These are phyloP conservation scores for Penicillium dipodomyicola DNA, from an alignment of 495 filamentous ascomycete species.

Conservation along the genomic window DNA sequence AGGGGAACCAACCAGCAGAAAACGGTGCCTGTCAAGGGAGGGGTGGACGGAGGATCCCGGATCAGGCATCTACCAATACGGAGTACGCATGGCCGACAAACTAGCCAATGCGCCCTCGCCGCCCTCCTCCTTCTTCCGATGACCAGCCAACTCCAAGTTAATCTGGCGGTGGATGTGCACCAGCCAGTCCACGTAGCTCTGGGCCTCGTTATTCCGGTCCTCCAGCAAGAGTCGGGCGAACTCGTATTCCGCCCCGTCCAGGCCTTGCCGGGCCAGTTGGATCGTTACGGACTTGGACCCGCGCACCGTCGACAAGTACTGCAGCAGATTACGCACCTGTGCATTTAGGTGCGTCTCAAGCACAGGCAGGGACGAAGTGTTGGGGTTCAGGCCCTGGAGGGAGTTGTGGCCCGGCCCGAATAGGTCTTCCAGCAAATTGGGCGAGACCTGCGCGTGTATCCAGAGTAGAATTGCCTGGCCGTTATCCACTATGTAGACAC, in stretches of 20 bases:
- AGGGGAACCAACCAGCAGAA: not conserved
- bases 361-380: conserved; percentile 64
- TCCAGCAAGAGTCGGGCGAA: conserved; percentile 89
- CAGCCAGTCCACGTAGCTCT: conserved; percentile 97
- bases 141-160: conserved; percentile 80
- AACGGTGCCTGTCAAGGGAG: conserved; percentile 8
- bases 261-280: conserved; percentile 86
- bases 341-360: conserved; percentile 92
- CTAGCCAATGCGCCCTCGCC: conserved; percentile 53
- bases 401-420: conserved; percentile 75
- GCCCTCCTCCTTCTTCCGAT: conserved; percentile 70
- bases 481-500: conserved; percentile 97
- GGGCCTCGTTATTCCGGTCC: conserved; percentile 95
- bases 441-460: conserved; percentile 73
- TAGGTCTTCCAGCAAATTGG: conserved; percentile 83
- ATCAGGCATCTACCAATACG: conserved; percentile 56
- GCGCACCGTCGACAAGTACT: conserved; percentile 76
- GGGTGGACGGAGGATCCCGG: not conserved
- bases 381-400: conserved; percentile 76
- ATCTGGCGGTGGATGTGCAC: conserved; percentile 92
- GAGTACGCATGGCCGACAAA: conserved; percentile 67
- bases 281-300: conserved; percentile 86
- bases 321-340: conserved; percentile 88
- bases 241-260: conserved; percentile 95
- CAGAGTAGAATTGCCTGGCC: conserved; percentile 88